Evolutionary conservation across 352 stramenopile genomes (phyloP).

Genomic region (Pythium graminicola): DNA sequence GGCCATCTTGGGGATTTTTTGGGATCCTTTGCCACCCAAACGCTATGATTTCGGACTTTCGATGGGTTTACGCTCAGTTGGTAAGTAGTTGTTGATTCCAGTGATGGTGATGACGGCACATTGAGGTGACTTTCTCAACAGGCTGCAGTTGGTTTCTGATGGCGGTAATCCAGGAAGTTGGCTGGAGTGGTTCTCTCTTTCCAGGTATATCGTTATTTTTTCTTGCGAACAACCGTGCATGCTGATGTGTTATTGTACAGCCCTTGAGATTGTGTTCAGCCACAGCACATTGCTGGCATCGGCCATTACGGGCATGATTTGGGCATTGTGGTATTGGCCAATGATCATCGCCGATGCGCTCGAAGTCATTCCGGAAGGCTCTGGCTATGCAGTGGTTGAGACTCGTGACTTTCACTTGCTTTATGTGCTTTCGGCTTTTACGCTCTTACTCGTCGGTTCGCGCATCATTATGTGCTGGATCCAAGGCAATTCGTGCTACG

Average conservation of each 20-base stretch:
- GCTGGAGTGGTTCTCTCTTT: slow-evolving; percentile 84
- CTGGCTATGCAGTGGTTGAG: slow-evolving; percentile 72
- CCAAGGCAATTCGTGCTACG: slow-evolving; percentile 81
- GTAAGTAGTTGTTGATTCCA: slow-evolving; percentile 21
- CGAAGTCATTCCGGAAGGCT: slow-evolving; percentile 60
- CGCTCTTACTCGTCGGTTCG: slow-evolving; percentile 68
- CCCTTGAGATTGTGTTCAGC: slow-evolving; percentile 82
- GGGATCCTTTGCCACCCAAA: slow-evolving; percentile 73
- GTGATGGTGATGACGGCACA: too few species aligned
- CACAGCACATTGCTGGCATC: slow-evolving; percentile 85
- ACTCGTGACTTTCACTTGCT: slow-evolving; percentile 69
- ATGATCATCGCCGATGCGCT: slow-evolving; percentile 86
- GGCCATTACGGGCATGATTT: slow-evolving; percentile 74
- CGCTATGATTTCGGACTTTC: slow-evolving; percentile 77
- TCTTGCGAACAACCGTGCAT: too few species aligned
- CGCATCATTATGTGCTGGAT: slow-evolving; percentile 90
- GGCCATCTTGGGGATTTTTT: slow-evolving; percentile 72
- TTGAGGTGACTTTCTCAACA: slow-evolving; percentile 23
- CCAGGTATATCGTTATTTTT: slow-evolving; percentile 37
- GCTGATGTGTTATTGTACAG: slow-evolving; percentile 20
- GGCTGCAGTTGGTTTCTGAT: slow-evolving; percentile 84
- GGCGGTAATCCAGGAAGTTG: slow-evolving; percentile 76
- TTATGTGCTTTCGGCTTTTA: slow-evolving; percentile 77
- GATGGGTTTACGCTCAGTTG: slow-evolving; percentile 55
- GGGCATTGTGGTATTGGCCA: slow-evolving; percentile 82